Base-by-base conservation (phyloP, 148 eudicot species). In the Heliosperma pusillum region DNA sequence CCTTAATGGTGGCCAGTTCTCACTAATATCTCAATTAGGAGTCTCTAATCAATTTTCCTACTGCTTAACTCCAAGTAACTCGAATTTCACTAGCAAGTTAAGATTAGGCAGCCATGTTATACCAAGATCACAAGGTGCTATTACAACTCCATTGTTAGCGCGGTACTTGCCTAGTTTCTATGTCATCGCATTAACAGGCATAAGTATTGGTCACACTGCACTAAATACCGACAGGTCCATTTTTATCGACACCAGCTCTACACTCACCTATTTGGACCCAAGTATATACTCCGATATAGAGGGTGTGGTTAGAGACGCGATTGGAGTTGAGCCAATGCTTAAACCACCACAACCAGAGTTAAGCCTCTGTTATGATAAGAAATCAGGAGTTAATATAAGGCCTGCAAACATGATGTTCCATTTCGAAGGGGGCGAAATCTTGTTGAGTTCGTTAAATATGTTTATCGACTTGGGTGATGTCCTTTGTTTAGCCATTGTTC, bases 11-110 rank as follows among this genome's bases (percentile, higher is more conserved):
- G 88, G 88, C 0, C 24, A 75, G 2, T 27, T 77, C 1, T 87
- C 90, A 0, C 58, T 87, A 2, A 29, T 87, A 5, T 75, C 30
- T 5, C 90, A 87, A 76, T 24, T 85, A 10, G 45, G 64, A 3
- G 59, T 74, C 13, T 10, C 67, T 1, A 78, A 86, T 0, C 78
- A 78, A 24, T 87, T 87, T 10, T 85, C 90, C 9, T 88, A 88
- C 21, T 88, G 90, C 71, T 59, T 87, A 60, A 74, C 66, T 20
- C 77, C 82, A 2, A 17, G 0, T 3, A 20, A 55, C 73, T 67
- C 77, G 16, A 74, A 22, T 56, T 33, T 55, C 64, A 62, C 70
- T 2, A 79, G 82, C 74, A 79, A 47, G 5, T 36, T 79, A 30
- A 74, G 13, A 61, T 40, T 79, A 47, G 82, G 82, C 5, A 22